Evolutionary conservation across 768 basidiomycete species (phyloP).

Genomic region (Collybia sordida): DNA sequence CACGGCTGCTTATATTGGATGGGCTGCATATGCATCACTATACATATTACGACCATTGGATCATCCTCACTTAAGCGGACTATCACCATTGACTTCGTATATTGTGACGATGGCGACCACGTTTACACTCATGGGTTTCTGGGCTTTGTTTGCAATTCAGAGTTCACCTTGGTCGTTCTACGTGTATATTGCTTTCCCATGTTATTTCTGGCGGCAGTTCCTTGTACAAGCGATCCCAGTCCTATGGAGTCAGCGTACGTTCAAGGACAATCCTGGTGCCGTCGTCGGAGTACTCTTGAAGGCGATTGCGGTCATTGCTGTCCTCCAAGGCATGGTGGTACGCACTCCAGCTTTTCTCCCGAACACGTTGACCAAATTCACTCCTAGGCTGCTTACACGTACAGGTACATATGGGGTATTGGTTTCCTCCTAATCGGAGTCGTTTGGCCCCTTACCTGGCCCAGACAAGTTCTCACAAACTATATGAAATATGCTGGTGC

Average conservation of each 20-base stretch:
- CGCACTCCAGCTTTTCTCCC: neutral
- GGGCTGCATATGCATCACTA: slow-evolving; percentile 67
- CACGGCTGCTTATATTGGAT: slow-evolving; percentile 70
- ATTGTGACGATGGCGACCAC: slow-evolving; percentile 19
- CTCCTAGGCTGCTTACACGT: slow-evolving; percentile 64
- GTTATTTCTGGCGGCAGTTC: slow-evolving; percentile 74
- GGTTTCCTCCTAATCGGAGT: slow-evolving; percentile 61
- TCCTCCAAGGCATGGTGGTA: slow-evolving; percentile 74
- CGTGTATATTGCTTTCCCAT: slow-evolving; percentile 71
- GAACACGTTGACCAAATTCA: neutral
- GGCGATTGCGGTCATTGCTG: slow-evolving; percentile 32
- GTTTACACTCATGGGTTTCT: slow-evolving; percentile 34
- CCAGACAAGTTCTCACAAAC: slow-evolving; percentile 25
- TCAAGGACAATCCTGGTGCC: neutral
- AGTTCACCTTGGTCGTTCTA: slow-evolving; percentile 71
- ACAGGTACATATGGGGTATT: slow-evolving; percentile 71
- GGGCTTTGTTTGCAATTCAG: slow-evolving; percentile 58
- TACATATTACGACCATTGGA: slow-evolving; percentile 51
- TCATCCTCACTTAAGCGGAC: neutral
- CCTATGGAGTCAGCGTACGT: slow-evolving; percentile 5
- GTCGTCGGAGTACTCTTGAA: slow-evolving; percentile 20
- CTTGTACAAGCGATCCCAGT: slow-evolving; percentile 24
- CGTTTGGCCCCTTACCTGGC: slow-evolving; percentile 68
- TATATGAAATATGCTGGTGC: slow-evolving; percentile 21
- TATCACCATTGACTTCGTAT: neutral